Evolutionary conservation across 306 rosid species (phyloP).

Genomic region (Canavalia ensiformis): DNA sequence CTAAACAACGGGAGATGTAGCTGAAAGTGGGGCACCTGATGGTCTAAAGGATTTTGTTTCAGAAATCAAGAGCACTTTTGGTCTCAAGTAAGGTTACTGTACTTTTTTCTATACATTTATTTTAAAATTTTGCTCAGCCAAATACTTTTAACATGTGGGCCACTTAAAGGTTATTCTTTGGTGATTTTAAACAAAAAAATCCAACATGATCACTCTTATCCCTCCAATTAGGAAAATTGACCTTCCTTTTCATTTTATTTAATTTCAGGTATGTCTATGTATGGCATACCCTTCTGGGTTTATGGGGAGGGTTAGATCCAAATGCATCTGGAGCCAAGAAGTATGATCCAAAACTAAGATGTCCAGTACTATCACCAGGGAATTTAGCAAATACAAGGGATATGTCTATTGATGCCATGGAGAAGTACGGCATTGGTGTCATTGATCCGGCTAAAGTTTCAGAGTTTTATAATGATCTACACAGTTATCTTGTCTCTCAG

Average conservation of each 20-base stretch:
- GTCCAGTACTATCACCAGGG: constrained; percentile 27
- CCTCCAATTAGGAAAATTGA: constrained; percentile 4
- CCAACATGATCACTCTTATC: neutral
- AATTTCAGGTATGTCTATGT: constrained; percentile 39
- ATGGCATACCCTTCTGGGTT: constrained; percentile 32
- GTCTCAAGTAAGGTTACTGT: constrained; percentile 34
- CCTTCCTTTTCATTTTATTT: neutral
- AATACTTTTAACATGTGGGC: constrained; percentile 1
- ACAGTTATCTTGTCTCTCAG: constrained; percentile 41
- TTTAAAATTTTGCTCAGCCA: neutral
- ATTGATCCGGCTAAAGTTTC: constrained; percentile 27
- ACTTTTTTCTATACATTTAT: neutral
- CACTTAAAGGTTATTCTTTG: neutral
- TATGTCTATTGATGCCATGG: constrained; percentile 33
- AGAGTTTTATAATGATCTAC: constrained; percentile 38
- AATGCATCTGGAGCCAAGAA: constrained; percentile 24
- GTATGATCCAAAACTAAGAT: constrained; percentile 31
- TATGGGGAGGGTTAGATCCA: constrained; percentile 40
- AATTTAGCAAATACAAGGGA: constrained; percentile 38
- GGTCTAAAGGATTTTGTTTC: constrained; percentile 37
- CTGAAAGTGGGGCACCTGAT: neutral
- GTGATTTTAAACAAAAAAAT: neutral
- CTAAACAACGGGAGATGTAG: constrained; percentile 16
- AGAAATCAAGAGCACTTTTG: constrained; percentile 36
- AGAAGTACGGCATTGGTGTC: constrained; percentile 31